Base-by-base conservation (phyloP, 306 rosid species). In the Cucurbita pepo region DNA sequence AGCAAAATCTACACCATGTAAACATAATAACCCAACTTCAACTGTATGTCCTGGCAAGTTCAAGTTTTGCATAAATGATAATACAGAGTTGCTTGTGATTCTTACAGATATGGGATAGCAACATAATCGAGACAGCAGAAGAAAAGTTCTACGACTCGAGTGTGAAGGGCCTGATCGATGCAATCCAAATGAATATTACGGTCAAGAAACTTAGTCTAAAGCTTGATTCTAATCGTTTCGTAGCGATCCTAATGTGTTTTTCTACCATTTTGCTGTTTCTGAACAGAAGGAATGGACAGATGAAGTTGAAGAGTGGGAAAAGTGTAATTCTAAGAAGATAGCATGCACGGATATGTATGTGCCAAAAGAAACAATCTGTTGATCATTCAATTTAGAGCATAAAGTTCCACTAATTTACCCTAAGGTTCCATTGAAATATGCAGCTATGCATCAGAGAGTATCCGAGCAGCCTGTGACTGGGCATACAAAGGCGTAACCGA, bases 1-100 rank as follows among this genome's bases (percentile, higher is more conserved):
- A 84, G 78, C 85, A 87, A 77, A 90, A 85, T 82, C 96, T 92
- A 81, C 97, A 92, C 73, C 96, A 89, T 83, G 97, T 92, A 78
- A 45, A 22, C 47, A 21, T 47, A 67, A 67, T 21, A 3, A 47
- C 40, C 52, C 45, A 45, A 47, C 56, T 44, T 66, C 18, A 64
- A 18, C 71, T 1, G 10, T 11, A 10, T 10, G 8, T 5, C 6
- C 6, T 43, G n/a, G 13, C 0, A 7, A 2, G 47, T 65, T 65
- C 53, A 16, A 43, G 12, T 45, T 22, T 67, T 19, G 16, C 2
- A 67, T 67, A 56, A 34, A 14, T 44, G 40, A 67, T 13, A 67
- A 44, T 7, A 45, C 21, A 43, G 14, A 18, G 41, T 74, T 47
- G 65, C 44, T 67, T 0, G 13, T 67, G 56, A 47, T 67, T 45